A percentile compares a stretch with the other conserved stretches of the same genome.
Evolutionary conservation across 176 grass and related monocot species (phyloP).

Genomic region (Triticum timopheevii): DNA sequence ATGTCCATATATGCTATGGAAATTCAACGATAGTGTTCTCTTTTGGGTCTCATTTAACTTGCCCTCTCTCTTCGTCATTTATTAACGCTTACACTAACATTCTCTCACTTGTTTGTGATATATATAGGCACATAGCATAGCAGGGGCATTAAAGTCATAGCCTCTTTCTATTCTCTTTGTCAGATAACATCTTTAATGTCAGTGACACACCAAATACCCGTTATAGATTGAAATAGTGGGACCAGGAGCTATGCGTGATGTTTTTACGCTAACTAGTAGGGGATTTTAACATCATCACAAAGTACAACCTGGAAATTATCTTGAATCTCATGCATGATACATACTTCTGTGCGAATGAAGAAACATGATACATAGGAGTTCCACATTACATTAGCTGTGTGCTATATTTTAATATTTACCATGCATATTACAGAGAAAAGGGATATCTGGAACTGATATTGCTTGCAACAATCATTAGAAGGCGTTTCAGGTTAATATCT

Average conservation of each 20-base stretch:
- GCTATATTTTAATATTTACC: not conserved
- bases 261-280: not conserved
- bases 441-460: not conserved
- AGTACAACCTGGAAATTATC: not conserved
- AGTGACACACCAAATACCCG: not conserved
- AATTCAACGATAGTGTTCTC: not conserved
- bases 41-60: not conserved
- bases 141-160: not conserved
- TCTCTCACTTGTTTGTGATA: not conserved
- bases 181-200: not conserved
- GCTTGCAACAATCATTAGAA: not conserved
- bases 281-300: not conserved
- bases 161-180: not conserved
- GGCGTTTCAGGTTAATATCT: not conserved
- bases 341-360: not conserved
- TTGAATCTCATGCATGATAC: not conserved
- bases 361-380: not conserved
- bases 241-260: not conserved
- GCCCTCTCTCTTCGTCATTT: not conserved
- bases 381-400: not conserved
- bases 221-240: constrained; percentile 1
- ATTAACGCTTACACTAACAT: not conserved
- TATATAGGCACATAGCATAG: not conserved
- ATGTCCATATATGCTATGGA: not conserved
- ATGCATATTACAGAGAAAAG: not conserved